Base-by-base conservation (phyloP, 2,329 filamentous ascomycete genomes). In the Plectosphaerella cucumerina region DNA sequence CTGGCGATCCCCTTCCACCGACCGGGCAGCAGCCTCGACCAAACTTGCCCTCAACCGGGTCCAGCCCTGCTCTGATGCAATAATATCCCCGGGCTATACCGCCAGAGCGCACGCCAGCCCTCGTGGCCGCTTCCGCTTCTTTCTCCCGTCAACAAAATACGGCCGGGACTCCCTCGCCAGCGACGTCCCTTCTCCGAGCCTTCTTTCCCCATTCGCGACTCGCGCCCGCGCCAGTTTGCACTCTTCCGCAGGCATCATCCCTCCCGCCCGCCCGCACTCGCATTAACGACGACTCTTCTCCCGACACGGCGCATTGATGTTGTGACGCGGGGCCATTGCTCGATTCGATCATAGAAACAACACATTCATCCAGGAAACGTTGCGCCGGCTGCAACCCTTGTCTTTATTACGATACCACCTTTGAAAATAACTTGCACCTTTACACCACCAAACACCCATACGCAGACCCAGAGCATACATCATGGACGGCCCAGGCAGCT, bases 401-500 rank as follows among this genome's bases (percentile, higher is more conserved):
- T 18, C 10, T 12, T 18, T 42, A 18, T 42, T 39, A 43, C 41
- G 9, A 14, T 43, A 43, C 18, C 17, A 43, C 11, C 26, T 31
- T 31, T 31, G 26, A 31, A 31, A 31, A 31, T 31, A 31, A n/a
- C 18, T 14, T 15, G 3, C 17, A 44, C 20, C 14, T 22, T 44
- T n/a, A 44, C 42, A 44, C 4, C 23, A 44, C 12, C 42, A 23
- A 44, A 15, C 39, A 18, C 5, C n/a, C 39, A 20, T 39, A 39
- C 17, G n/a, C 34, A n/a, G n/a, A n/a, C n/a, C n/a, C n/a, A n/a
- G n/a, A n/a, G n/a, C 34, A 37, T n/a, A 20, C 47, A 51, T 18
- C 17, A 56, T 56, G 55, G 53, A 56, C 14, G 34, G 34, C 14
- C 39, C 41, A 23, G 41, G 31, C n/a, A 44, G 22, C 37, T 37